Evolutionary conservation across 108 stramenopile genomes (phyloP), one percentile per base, ranked within the genome.

Genomic region (Pseudonitzschia multistriata): DNA sequence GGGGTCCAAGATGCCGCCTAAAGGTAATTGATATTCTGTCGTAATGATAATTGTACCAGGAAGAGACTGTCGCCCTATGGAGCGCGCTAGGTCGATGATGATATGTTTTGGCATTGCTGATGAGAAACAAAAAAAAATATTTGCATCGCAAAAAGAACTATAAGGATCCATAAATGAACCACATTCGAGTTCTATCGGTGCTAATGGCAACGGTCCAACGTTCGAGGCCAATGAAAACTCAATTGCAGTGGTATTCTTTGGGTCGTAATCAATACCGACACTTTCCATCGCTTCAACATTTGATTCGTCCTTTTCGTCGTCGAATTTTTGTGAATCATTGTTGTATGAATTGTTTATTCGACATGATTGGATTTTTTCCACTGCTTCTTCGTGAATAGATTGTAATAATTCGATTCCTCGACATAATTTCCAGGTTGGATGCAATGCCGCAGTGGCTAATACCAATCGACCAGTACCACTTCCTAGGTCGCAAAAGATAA

Each of bases 381-480:
- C 52, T 2, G 91, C 77, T 35, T 74, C 62, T 22, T 81, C 70
- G 67, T 88, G 78, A 65, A 92, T 85, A 19, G 80, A 69, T 52
- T 74, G 49, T 40, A 92, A 66, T 19, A 90, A 71, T 66, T 92
- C 91, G 19, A 92, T 67, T 22, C 91, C 91, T 31, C 79, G 74
- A 55, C 83, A 84, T 25, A 81, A 19, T 66, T 78, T 80, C 83
- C 83, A 88, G n/a, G 62, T 50, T n/a, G 83, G 84, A 80, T 87
- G 81, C 53, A 92, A 68, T 4, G 85, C 83, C 14, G 87, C 89
- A 0, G 92, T 89, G 21, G 82, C 69, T 49, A 93, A 49, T 0
- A 93, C 92, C 33, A 93, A 66, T 63, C 89, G 73, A 34, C 92
- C 92, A n/a, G 86, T 82, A 1, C 92, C 92, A 70, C 82, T 83